Conservation (phyloP, 345 rosid genomes). For the Citrus glauca region DNA sequence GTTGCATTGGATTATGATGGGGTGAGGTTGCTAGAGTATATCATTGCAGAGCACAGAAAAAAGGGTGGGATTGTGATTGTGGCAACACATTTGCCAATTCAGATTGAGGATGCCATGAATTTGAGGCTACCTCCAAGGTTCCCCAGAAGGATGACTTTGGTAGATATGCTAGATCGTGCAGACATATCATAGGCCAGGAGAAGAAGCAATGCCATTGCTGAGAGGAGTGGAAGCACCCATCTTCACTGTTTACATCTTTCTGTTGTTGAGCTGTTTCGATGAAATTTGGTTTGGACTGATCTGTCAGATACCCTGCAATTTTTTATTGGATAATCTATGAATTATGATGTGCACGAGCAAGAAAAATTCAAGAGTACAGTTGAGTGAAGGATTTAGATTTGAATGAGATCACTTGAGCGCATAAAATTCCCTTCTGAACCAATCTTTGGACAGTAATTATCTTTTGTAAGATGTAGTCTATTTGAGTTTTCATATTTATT, state of each 20-base stretch:
- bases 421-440: background rate
- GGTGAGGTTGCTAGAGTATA: constrained; percentile 63
- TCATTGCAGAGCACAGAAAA: constrained; percentile 70
- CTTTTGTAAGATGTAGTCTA: background rate
- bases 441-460: background rate
- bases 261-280: background rate
- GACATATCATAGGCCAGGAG: constrained; percentile 35
- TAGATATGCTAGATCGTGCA: constrained; percentile 75
- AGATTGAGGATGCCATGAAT: constrained; percentile 79
- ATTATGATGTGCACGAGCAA: background rate
- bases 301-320: background rate
- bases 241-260: background rate
- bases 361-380: background rate
- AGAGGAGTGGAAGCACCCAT: background rate
- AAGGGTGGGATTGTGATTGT: constrained; percentile 80
- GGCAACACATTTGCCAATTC: constrained; percentile 81
- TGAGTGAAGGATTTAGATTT: background rate
- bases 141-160: constrained; percentile 72
- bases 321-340: background rate
- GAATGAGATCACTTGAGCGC: background rate
- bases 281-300: background rate
- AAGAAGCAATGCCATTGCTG: background rate
- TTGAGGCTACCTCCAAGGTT: constrained; percentile 80
- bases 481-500: background rate
- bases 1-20: constrained; percentile 87